A percentile compares a stretch with the other conserved stretches of the same genome.
phyloP scores from a whole-genome alignment of 2,329 filamentous ascomycete genomes.

The Hypoxylon sp. region DNA sequence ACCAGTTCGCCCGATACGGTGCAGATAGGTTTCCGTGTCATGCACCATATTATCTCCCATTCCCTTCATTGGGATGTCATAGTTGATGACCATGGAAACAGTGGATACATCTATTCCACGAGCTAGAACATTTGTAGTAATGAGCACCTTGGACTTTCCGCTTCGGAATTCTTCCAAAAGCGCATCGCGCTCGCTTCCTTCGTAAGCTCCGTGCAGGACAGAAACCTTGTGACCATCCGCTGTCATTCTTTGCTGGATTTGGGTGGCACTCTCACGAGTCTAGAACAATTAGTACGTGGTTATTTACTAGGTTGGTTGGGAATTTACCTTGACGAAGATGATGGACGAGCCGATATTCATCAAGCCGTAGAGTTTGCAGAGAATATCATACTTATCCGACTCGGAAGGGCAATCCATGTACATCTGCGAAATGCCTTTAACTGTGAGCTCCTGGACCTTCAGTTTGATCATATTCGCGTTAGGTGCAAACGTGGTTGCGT shows the following conservation, averaged over 20 bases:
- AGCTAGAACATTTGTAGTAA: slow-evolving; percentile 96
- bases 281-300: slow-evolving; percentile 56
- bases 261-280: slow-evolving; percentile 87
- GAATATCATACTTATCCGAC: slow-evolving; percentile 85
- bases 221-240: slow-evolving; percentile 93
- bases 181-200: slow-evolving; percentile 84
- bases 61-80: slow-evolving; percentile 85
- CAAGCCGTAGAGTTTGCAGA: slow-evolving; percentile 93
- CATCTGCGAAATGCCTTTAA: slow-evolving; percentile 97
- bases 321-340: slow-evolving; percentile 90
- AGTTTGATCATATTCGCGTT: slow-evolving; percentile 89
- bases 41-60: slow-evolving; percentile 80
- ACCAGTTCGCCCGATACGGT: slow-evolving; percentile 96
- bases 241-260: slow-evolving; percentile 89
- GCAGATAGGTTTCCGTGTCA: slow-evolving; percentile 95
- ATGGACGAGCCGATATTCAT: slow-evolving; percentile 98
- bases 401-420: slow-evolving; percentile 93
- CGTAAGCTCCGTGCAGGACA: slow-evolving; percentile 88
- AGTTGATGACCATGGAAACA: slow-evolving; percentile 99
- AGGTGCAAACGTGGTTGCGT: slow-evolving; percentile 87
- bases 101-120: slow-evolving; percentile 93
- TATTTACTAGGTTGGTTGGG: background rate
- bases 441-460: slow-evolving; percentile 90
- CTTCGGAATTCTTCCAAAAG: slow-evolving; percentile 89
- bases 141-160: slow-evolving; percentile 93